Conservation (phyloP, 2,329 filamentous ascomycete genomes). For the Rhinocladiella mackenziei region DNA sequence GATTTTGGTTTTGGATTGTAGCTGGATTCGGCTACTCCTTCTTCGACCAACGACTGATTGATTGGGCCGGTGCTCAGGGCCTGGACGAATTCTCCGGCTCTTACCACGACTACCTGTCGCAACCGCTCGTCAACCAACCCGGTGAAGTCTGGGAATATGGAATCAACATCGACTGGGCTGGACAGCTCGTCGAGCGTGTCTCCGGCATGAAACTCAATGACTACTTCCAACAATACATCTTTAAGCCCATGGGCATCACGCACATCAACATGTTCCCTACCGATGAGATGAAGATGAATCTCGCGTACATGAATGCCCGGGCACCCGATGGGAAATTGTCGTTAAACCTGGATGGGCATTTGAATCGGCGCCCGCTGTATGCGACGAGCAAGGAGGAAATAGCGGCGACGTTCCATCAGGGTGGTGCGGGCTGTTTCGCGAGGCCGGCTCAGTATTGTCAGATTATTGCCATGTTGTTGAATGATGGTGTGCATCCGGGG, state of each 20-base stretch:
- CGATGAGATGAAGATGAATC: slow-evolving; percentile 49
- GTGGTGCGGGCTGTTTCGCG: slow-evolving; percentile 60
- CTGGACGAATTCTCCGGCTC: slow-evolving; percentile 55
- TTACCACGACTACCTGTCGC: slow-evolving; percentile 45
- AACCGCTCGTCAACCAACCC: slow-evolving; percentile 60
- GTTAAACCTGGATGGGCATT: slow-evolving; percentile 46
- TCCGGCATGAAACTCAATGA: slow-evolving; percentile 46
- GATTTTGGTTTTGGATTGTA: slow-evolving; percentile 2
- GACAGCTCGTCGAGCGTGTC: slow-evolving; percentile 46
- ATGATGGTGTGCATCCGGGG: slow-evolving; percentile 58
- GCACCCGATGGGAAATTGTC: slow-evolving; percentile 42
- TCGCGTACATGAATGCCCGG: slow-evolving; percentile 57
- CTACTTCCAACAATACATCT: slow-evolving; percentile 49
- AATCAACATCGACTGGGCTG: slow-evolving; percentile 54
- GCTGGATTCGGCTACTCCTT: slow-evolving; percentile 46
- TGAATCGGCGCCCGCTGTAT: slow-evolving; percentile 46
- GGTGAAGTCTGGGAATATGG: slow-evolving; percentile 61
- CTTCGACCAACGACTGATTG: slow-evolving; percentile 43
- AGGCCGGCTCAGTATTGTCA: slow-evolving; percentile 58
- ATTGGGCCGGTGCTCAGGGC: slow-evolving; percentile 45
- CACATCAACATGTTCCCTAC: slow-evolving; percentile 57
- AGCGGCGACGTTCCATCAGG: slow-evolving; percentile 55
- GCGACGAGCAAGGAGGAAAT: slow-evolving; percentile 45
- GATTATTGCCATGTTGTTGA: slow-evolving; percentile 58
- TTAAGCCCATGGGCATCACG: slow-evolving; percentile 47